Evolutionary conservation across 768 basidiomycete species (phyloP), one percentile per base, ranked within the genome.

Genomic region (Suillus placidus): DNA sequence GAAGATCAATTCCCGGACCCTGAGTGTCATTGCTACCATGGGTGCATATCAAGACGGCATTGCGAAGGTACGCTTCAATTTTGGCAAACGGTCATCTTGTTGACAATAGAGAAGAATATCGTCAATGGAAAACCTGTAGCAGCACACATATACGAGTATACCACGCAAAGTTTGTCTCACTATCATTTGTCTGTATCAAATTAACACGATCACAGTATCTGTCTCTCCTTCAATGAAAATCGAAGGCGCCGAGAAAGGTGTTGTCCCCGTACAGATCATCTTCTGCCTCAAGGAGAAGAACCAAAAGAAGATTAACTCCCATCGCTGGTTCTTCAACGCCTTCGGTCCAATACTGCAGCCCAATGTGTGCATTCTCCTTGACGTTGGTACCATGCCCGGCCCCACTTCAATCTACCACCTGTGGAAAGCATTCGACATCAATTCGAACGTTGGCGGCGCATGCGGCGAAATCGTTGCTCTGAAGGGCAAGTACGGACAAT

Each of bases 381-480:
- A 97, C 70, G 95, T 97, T 49, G 89, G 89, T 20, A 90, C 89
- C 0, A 88, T 88, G 84, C 95, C 95, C 0, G 94, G 93, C 4
- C 89, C 93, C 10, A 94, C 91, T 61, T 88, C 87, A 12, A 93
- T 97, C 66, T 97, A 97, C 76, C 94, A 95, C 71, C 80, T 96
- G 3, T 96, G 95, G 94, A 96, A 96, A 77, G 92, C 94, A 7
- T 97, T 97, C 69, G 93, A 95, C 71, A 91, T 94, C 76, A 94
- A 94, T 74, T 92, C 91, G 23, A 93, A 93, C 71, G 93, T 95
- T 18, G 93, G 91, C 1, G 93, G 95, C 18, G 95, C 95, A 20
- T 97, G 95, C 72, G 95, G 95, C n/a, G 95, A 97, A 81, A 96
- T 97, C 64, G 93, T 96, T 13, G 92, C 93, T 14, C 82, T 94